Conservation (phyloP, 2,329 filamentous ascomycete species). For the Pestalotiopsis sp. region DNA sequence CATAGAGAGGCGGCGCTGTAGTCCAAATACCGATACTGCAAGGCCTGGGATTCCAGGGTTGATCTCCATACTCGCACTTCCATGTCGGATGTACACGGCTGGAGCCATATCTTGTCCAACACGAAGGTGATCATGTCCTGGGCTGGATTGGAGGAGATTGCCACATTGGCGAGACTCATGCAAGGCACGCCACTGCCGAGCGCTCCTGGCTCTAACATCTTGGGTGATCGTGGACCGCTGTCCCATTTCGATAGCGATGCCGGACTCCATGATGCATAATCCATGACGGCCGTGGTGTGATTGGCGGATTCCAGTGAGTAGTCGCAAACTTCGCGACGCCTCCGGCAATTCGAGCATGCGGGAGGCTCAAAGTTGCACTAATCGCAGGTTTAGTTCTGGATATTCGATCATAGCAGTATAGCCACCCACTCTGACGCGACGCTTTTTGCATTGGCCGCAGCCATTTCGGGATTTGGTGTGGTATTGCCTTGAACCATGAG, state of each 20-base stretch:
- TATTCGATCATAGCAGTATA: not conserved
- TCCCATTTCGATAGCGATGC: not conserved
- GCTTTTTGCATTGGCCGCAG: constrained; percentile 19
- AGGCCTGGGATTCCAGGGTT: not conserved
- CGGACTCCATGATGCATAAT: not conserved
- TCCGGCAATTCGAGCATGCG: constrained; percentile 21
- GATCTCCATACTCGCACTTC: constrained; percentile 9
- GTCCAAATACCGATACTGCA: constrained; percentile 17
- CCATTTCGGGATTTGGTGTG: constrained; percentile 5
- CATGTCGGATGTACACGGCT: constrained; percentile 11
- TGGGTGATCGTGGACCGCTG: not conserved
- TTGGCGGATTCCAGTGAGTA: constrained; percentile 11
- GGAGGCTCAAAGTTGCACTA: constrained; percentile 24
- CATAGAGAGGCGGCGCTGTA: constrained; percentile 19
- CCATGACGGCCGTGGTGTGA: not conserved
- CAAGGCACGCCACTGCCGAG: not conserved
- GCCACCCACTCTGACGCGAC: constrained; percentile 17
- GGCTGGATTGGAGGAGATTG: not conserved
- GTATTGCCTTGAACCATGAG: not conserved
- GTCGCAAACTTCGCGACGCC: constrained; percentile 23
- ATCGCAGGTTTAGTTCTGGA: not conserved
- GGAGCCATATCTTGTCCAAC: constrained; percentile 17
- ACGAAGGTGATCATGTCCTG: constrained; percentile 7
- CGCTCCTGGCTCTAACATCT: not conserved
- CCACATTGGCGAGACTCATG: not conserved